These are phyloP conservation scores for Aspergillus wentii DNA, from an alignment of 495 filamentous ascomycete species.

Conservation along the genomic window DNA sequence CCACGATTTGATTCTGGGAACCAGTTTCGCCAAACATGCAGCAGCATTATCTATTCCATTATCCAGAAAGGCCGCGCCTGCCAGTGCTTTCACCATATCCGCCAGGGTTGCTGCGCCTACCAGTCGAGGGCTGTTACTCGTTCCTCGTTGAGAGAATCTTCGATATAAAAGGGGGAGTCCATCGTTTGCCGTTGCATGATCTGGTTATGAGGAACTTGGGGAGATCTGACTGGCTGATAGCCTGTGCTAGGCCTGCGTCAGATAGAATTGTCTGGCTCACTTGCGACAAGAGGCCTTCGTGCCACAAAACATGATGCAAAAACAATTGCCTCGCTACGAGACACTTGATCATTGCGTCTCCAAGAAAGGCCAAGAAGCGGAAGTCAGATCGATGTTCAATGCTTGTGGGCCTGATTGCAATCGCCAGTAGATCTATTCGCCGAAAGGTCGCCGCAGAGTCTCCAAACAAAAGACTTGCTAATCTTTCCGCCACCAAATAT, in stretches of 20 bases:
- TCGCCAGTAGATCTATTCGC: conserved; percentile 4
- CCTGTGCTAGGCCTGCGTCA: conserved; percentile 3
- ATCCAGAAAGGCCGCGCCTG: conserved; percentile 2
- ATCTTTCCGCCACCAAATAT: conserved; percentile 2
- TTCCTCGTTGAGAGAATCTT: background rate
- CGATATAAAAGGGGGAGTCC: conserved; percentile 1
- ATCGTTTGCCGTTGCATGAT: conserved; percentile 1
- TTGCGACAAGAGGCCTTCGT: conserved; percentile 4
- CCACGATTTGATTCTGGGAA: conserved; percentile 3
- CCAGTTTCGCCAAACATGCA: background rate
- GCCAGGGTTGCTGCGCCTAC: conserved; percentile 2
- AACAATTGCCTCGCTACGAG: conserved; percentile 1
- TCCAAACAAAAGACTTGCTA: conserved; percentile 5
- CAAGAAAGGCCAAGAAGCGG: conserved; percentile 3
- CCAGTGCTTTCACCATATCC: conserved; percentile 3
- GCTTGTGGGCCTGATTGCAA: conserved; percentile 1
- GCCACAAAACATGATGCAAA: conserved; percentile 3
- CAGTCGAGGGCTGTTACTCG: background rate
- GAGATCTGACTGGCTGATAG: background rate
- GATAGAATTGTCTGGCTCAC: conserved; percentile 2
- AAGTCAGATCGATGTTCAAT: background rate
- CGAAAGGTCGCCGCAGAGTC: too few species aligned
- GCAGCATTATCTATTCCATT: conserved; percentile 1
- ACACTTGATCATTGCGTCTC: conserved; percentile 2
- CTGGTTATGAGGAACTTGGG: conserved; percentile 1